These are phyloP conservation scores for Kluyveromyces wickerhamii DNA, from an alignment of 805 yeast genomes.

Conservation along the genomic window DNA sequence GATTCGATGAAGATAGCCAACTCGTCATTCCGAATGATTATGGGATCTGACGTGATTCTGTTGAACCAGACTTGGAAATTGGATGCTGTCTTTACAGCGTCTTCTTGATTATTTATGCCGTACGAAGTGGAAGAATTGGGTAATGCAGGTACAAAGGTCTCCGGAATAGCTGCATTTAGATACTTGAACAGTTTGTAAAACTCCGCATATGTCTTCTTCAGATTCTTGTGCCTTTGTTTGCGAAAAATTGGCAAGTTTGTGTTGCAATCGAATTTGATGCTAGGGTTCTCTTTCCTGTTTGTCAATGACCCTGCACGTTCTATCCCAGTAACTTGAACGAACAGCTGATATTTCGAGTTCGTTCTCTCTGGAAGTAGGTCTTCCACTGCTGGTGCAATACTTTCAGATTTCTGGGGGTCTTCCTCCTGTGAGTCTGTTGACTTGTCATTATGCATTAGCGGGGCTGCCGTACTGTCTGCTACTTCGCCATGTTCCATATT, in stretches of 20 bases:
- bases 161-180: slow-evolving; percentile 73
- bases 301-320: slow-evolving; percentile 50
- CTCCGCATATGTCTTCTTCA: slow-evolving; percentile 77
- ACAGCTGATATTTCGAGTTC: slow-evolving; percentile 33
- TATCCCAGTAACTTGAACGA: slow-evolving; percentile 53
- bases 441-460: slow-evolving; percentile 3
- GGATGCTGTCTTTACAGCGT: slow-evolving; percentile 44
- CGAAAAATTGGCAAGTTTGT: slow-evolving; percentile 73
- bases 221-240: slow-evolving; percentile 56
- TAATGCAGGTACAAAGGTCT: slow-evolving; percentile 86
- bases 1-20: slow-evolving; percentile 75
- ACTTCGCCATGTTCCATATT: background rate
- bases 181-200: slow-evolving; percentile 68
- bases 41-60: slow-evolving; percentile 62
- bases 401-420: slow-evolving; percentile 14
- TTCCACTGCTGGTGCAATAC: slow-evolving; percentile 1
- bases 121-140: slow-evolving; percentile 70
- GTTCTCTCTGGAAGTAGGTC: slow-evolving; percentile 10
- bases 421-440: slow-evolving; percentile 13
- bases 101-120: slow-evolving; percentile 82
- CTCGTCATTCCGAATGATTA: slow-evolving; percentile 82
- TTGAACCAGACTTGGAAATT: slow-evolving; percentile 83
- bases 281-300: slow-evolving; percentile 69
- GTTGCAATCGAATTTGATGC: slow-evolving; percentile 59
- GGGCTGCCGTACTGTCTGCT: background rate